Percentiles rank a stretch among this genome's conserved stretches.
Conservation (phyloP, 495 filamentous ascomycete genomes). For the Choiromyces venosus region DNA sequence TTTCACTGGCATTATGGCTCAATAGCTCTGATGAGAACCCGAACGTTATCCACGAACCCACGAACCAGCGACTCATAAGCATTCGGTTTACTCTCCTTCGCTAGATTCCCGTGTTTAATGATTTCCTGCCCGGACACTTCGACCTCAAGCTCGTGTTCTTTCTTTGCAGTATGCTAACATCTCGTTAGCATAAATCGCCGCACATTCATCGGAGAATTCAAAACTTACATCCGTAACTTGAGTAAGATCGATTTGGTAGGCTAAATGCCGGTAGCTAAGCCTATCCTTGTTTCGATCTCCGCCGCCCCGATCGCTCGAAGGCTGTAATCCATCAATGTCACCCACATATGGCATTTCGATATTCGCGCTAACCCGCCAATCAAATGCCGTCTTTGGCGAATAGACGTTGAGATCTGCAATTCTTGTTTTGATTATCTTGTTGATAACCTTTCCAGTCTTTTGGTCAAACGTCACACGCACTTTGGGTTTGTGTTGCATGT, state of each 20-base stretch:
- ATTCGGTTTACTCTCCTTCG: slow-evolving; percentile 54
- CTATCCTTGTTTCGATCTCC: slow-evolving; percentile 74
- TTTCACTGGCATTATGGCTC: not conserved
- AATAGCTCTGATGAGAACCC: slow-evolving; percentile 48
- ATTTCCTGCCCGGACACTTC: slow-evolving; percentile 66
- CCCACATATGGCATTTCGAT: slow-evolving; percentile 84
- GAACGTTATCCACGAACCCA: slow-evolving; percentile 78
- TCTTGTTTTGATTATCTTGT: slow-evolving; percentile 81
- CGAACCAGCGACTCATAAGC: slow-evolving; percentile 69
- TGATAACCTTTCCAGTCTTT: slow-evolving; percentile 63
- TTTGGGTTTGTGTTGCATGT: slow-evolving; percentile 55
- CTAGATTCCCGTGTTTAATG: slow-evolving; percentile 62
- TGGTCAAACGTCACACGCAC: slow-evolving; percentile 74
- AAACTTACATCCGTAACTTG: slow-evolving; percentile 69
- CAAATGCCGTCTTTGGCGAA: slow-evolving; percentile 64
- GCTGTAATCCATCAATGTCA: slow-evolving; percentile 53
- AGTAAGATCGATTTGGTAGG: slow-evolving; percentile 83
- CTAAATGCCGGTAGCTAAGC: slow-evolving; percentile 76
- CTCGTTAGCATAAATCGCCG: slow-evolving; percentile 27
- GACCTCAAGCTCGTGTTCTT: slow-evolving; percentile 84
- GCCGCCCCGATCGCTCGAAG: slow-evolving; percentile 35
- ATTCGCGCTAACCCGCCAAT: slow-evolving; percentile 84
- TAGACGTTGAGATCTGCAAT: slow-evolving; percentile 77
- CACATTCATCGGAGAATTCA: not conserved
- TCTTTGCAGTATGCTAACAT: slow-evolving; percentile 50